Base-by-base conservation (phyloP, 2,329 filamentous ascomycete species). In the Xylariomycetidae sp. region DNA sequence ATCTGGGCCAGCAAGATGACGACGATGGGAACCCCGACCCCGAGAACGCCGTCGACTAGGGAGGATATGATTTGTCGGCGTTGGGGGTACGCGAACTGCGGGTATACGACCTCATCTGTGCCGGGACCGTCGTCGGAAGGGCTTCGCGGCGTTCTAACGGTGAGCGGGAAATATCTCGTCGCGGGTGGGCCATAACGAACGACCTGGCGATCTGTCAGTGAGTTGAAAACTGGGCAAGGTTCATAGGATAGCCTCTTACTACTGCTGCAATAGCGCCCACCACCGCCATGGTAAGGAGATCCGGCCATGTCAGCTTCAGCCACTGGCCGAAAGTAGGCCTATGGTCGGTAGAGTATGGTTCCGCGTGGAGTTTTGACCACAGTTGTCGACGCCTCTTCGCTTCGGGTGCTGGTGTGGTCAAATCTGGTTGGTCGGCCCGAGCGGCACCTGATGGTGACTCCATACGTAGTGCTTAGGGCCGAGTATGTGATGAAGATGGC, bases 41-140 rank as follows among this genome's bases (percentile, higher is more conserved):
- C 72, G 19, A 84, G 57, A 2, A 81, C 48, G 1, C 72, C 77
- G 1, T 77, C 73, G 1, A 70, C 57, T 64, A 67, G 76, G 27
- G 80, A 75, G 1, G 77, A 69, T 9, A 85, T 59, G 41, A 81
- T 74, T 58, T 80, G 77, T 17, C 74, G 69, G 33, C 79, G 73
- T 32, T 77, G 59, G 3, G 79, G 77, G 45, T 84, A 84, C 6
- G 80, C 76, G 50, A 80, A 76, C 33, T 80, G 50, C 0, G 80
- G 80, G 43, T 78, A 71, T 30, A 84, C 70, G 37, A 84, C 69
- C 45, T 82, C 71, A 37, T 77, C 75, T 16, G 79, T 71, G 5
- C 59, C 51, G 22, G 34, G 25, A 37, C 82, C 68, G 46, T 80
- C 70, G 35, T 9, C 7, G 13, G 13, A 6, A 29, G 12, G 11